phyloP scores from a whole-genome alignment of 2,329 filamentous ascomycete genomes.

The Scedosporium aurantiacum region DNA sequence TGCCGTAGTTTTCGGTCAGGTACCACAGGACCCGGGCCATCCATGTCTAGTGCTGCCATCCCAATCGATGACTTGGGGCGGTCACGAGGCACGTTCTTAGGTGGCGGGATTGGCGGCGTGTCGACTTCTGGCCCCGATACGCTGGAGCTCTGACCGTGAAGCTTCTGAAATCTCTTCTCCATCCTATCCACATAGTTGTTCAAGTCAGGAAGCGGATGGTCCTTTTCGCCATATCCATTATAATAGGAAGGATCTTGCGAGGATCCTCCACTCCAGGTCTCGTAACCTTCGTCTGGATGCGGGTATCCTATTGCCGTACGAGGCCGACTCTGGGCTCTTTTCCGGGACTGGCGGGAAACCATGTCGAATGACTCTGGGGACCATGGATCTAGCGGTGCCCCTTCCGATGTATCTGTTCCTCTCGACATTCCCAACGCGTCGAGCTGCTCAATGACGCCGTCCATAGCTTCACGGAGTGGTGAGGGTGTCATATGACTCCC shows the following conservation, averaged over 20 bases:
- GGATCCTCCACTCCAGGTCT: conserved; percentile 45
- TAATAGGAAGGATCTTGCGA: conserved; percentile 35
- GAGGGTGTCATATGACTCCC: conserved; percentile 70
- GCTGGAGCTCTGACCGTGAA: conserved; percentile 51
- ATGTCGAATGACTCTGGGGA: conserved; percentile 76
- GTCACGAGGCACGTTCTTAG: conserved; percentile 39
- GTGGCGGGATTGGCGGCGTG: conserved; percentile 52
- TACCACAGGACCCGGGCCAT: conserved; percentile 10
- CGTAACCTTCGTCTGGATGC: conserved; percentile 48
- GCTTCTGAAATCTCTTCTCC: conserved; percentile 67
- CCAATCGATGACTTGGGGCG: conserved; percentile 50
- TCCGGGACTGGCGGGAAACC: conserved; percentile 22
- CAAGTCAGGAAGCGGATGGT: conserved; percentile 53
- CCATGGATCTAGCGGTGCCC: conserved; percentile 61
- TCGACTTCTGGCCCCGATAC: conserved; percentile 30
- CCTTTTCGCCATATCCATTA: conserved; percentile 27
- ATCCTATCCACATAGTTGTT: conserved; percentile 85
- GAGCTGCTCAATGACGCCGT: conserved; percentile 91
- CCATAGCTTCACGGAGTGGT: conserved; percentile 88
- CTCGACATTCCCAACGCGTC: conserved; percentile 65
- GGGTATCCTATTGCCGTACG: conserved; percentile 66
- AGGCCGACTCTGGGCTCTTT: conserved; percentile 35
- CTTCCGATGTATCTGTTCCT: conserved; percentile 41
- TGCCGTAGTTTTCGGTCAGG: conserved; percentile 40
- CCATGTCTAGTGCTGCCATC: conserved; percentile 19